Conservation (phyloP, 805 yeast genomes). For the Myxozyma vanderwaltii region DNA sequence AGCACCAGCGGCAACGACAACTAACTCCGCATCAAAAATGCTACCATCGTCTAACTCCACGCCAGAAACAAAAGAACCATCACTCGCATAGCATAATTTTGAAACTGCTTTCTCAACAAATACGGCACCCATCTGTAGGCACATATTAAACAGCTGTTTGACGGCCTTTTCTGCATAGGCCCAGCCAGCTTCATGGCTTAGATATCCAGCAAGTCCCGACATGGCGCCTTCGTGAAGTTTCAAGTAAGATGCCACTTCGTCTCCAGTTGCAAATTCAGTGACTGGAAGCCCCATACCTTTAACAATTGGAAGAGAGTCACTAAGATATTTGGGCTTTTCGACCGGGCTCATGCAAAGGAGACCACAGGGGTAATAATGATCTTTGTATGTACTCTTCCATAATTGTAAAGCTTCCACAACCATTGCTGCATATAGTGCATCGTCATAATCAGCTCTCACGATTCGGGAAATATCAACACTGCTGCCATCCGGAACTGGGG, state of each 20-base stretch:
- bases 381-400: conserved; percentile 42
- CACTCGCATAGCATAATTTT: conserved; percentile 10
- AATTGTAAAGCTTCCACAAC: conserved; percentile 49
- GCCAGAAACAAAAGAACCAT: not conserved
- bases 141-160: conserved; percentile 9
- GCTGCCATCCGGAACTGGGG: conserved; percentile 42
- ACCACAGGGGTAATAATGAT: conserved; percentile 28
- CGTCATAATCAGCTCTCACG: conserved; percentile 52
- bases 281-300: conserved; percentile 21
- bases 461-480: conserved; percentile 55
- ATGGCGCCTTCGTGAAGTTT: conserved; percentile 40
- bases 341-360: conserved; percentile 25
- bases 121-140: conserved; percentile 25
- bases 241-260: conserved; percentile 5
- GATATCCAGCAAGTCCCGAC: conserved; percentile 39
- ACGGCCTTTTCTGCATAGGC: conserved; percentile 31
- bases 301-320: conserved; percentile 21
- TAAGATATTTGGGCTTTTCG: conserved; percentile 23
- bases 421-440: conserved; percentile 47
- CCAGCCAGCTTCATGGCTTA: conserved; percentile 36
- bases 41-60: conserved; percentile 12
- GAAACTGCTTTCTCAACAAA: conserved; percentile 25
- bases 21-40: conserved; percentile 18
- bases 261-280: conserved; percentile 11
- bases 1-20: conserved; percentile 34